phyloP scores from a whole-genome alignment of 805 yeast species.

The Starmerella gropengiesseri region DNA sequence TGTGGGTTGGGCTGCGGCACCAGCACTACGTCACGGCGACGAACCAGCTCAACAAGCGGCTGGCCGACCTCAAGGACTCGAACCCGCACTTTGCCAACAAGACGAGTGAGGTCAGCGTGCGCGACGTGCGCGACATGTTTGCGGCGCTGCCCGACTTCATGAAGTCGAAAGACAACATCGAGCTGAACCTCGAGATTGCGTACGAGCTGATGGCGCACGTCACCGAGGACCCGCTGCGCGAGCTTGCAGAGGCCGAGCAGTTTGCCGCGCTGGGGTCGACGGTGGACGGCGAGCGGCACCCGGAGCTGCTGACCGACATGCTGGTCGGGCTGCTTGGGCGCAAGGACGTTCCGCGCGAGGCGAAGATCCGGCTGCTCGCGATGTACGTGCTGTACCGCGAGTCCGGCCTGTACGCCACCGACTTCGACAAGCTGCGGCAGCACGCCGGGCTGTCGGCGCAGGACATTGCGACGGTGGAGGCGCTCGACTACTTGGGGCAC shows the following conservation, averaged over 20 bases:
- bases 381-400: constrained; percentile 62
- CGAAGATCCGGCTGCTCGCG: constrained; percentile 63
- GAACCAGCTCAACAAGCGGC: constrained; percentile 45
- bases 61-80: constrained; percentile 55
- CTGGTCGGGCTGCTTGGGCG: constrained; percentile 47
- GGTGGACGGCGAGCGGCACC: constrained; percentile 40
- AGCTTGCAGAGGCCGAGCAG: constrained; percentile 78
- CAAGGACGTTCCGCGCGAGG: constrained; percentile 31
- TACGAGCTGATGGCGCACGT: constrained; percentile 56
- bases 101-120: constrained; percentile 49
- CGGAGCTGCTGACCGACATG: constrained; percentile 32
- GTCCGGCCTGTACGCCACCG: constrained; percentile 56
- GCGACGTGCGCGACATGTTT: constrained; percentile 65
- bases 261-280: constrained; percentile 62
- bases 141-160: constrained; percentile 32
- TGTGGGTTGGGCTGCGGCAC: constrained; percentile 63
- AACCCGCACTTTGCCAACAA: constrained; percentile 69
- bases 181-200: constrained; percentile 31
- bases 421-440: constrained; percentile 55
- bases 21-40: constrained; percentile 65
- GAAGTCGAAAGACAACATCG: constrained; percentile 30
- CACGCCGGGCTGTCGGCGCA: constrained; percentile 39
- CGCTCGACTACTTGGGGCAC: constrained; percentile 50
- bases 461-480: constrained; percentile 43
- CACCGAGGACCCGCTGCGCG: constrained; percentile 49